These are phyloP conservation scores for Blastomyces parvus DNA, from an alignment of 2,329 filamentous ascomycete genomes.

Conservation along the genomic window DNA sequence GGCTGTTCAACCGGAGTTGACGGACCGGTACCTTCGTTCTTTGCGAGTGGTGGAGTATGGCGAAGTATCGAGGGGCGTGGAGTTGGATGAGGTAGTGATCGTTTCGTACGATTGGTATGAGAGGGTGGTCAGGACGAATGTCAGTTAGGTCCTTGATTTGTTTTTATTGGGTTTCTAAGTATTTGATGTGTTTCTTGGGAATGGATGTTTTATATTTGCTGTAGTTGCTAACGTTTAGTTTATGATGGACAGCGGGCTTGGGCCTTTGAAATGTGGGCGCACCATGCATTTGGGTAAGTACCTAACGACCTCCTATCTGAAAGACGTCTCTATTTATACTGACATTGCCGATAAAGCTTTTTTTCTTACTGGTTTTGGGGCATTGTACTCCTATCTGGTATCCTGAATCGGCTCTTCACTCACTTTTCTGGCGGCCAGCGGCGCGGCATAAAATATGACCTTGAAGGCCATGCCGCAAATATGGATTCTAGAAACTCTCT, in stretches of 20 bases:
- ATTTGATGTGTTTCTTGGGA: neutral
- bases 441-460: conserved; percentile 9
- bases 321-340: neutral
- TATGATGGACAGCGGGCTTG: conserved; percentile 22
- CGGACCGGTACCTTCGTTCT: conserved; percentile 24
- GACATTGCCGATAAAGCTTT: conserved; percentile 17
- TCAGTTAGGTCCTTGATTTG: conserved; percentile 16
- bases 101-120: conserved; percentile 25
- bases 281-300: conserved; percentile 32
- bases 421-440: conserved; percentile 16
- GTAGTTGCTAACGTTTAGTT: conserved; percentile 4
- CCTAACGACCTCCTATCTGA: neutral
- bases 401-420: conserved; percentile 23
- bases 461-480: conserved; percentile 11
- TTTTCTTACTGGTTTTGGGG: conserved; percentile 35
- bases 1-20: conserved; percentile 21
- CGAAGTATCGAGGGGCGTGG: conserved; percentile 20
- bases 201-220: neutral
- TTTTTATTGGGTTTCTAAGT: too few species aligned
- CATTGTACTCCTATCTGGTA: conserved; percentile 28
- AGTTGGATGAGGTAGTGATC: conserved; percentile 23
- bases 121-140: conserved; percentile 26
- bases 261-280: conserved; percentile 27
- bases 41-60: conserved; percentile 27
- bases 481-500: conserved; percentile 2